Evolutionary conservation across 345 rosid genomes (phyloP).

Genomic region (Camelina laxa): DNA sequence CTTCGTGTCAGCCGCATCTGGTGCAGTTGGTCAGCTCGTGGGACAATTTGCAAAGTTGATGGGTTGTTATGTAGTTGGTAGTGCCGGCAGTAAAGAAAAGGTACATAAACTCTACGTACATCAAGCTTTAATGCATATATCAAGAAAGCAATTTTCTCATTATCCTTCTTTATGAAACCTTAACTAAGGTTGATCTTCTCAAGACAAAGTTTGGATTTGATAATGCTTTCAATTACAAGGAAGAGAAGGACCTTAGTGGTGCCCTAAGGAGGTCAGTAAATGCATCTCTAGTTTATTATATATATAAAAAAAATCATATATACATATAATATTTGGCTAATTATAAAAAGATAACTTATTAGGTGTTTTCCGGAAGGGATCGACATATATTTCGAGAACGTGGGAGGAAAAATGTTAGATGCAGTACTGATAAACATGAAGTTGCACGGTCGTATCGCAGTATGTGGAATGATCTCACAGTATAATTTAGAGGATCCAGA

Average conservation of each 20-base stretch:
- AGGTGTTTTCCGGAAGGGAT: conserved; percentile 69
- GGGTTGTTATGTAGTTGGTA: conserved; percentile 68
- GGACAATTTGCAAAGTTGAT: conserved; percentile 63
- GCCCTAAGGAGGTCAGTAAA: conserved; percentile 52
- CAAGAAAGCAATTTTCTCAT: conserved; percentile 8
- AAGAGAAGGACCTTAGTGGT: conserved; percentile 50
- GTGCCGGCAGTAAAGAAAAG: conserved; percentile 58
- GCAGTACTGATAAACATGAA: conserved; percentile 66
- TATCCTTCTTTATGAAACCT: background rate
- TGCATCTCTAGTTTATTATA: background rate
- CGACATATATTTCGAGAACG: conserved; percentile 67
- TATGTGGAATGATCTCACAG: conserved; percentile 60
- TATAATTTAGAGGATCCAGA: conserved; percentile 45
- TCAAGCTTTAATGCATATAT: background rate
- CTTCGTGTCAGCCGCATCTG: conserved; percentile 66
- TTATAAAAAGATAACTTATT: background rate
- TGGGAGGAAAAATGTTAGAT: conserved; percentile 71
- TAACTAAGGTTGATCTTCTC: conserved; percentile 49
- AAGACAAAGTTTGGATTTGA: conserved; percentile 62
- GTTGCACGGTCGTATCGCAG: conserved; percentile 56
- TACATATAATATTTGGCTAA: background rate
- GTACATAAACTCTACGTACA: conserved; percentile 30
- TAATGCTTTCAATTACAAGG: conserved; percentile 65
- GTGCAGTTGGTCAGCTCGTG: conserved; percentile 71
- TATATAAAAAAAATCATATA: background rate